These are phyloP conservation scores for Helminthosporium solani DNA, from an alignment of 2,329 filamentous ascomycete genomes.

Conservation along the genomic window DNA sequence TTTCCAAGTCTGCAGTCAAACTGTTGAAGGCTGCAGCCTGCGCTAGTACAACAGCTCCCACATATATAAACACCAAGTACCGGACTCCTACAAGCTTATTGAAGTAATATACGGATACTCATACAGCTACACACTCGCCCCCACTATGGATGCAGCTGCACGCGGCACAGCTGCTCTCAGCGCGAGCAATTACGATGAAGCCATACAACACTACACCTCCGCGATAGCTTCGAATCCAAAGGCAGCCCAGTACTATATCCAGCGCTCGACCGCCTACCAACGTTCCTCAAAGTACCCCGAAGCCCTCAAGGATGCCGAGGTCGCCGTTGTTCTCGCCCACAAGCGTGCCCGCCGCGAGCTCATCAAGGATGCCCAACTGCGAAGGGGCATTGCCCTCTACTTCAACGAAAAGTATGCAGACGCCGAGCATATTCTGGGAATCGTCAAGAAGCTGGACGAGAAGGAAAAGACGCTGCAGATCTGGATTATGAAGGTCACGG, in stretches of 20 bases:
- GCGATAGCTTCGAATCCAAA: slow-evolving; percentile 66
- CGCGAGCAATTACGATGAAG: slow-evolving; percentile 63
- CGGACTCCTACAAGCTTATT: no score
- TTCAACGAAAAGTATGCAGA: slow-evolving; percentile 72
- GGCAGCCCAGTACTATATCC: slow-evolving; percentile 77
- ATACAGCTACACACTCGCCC: slow-evolving; percentile 10
- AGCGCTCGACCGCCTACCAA: slow-evolving; percentile 77
- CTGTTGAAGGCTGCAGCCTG: no score
- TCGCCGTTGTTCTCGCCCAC: slow-evolving; percentile 63
- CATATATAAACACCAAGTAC: no score
- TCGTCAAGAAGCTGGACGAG: slow-evolving; percentile 55
- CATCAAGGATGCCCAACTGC: slow-evolving; percentile 78
- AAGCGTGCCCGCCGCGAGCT: slow-evolving; percentile 72
- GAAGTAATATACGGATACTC: no score
- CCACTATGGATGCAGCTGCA: slow-evolving; percentile 54
- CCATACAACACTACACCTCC: slow-evolving; percentile 63
- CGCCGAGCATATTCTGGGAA: slow-evolving; percentile 68
- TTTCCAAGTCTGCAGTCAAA: no score
- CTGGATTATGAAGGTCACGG: slow-evolving; percentile 59
- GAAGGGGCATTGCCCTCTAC: slow-evolving; percentile 73
- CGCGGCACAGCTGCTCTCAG: slow-evolving; percentile 64
- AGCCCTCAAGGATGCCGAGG: slow-evolving; percentile 50
- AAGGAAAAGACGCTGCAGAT: slow-evolving; percentile 56
- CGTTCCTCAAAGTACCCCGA: slow-evolving; percentile 56
- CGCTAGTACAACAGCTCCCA: no score